Evolutionary conservation across 192 early-diverging fungal species (phyloP).

Genomic region (Rhizophagus clarus): DNA sequence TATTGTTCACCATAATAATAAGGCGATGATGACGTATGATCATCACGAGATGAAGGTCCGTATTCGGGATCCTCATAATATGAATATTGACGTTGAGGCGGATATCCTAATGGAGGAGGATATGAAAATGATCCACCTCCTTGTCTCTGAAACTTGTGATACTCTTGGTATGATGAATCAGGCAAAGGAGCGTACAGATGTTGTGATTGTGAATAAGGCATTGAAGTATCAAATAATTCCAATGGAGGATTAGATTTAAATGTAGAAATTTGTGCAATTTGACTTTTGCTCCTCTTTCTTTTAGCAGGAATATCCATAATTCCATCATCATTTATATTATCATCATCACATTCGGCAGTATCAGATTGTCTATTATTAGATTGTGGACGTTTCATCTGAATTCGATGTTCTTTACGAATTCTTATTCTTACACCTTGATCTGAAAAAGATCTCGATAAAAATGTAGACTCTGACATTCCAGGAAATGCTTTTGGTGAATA

Average conservation of each 20-base stretch:
- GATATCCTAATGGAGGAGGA: not conserved
- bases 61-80: not conserved
- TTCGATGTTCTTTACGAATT: slow-evolving; percentile 79
- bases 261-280: not conserved
- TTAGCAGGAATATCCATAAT: not conserved
- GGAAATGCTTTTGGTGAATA: slow-evolving; percentile 90
- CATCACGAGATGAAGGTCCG: not conserved
- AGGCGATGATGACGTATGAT: not conserved
- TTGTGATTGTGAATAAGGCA: not conserved
- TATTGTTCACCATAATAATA: not conserved
- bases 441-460: slow-evolving; percentile 84
- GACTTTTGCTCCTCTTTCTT: not conserved
- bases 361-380: slow-evolving; percentile 12
- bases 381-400: slow-evolving; percentile 23
- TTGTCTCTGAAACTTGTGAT: not conserved
- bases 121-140: not conserved
- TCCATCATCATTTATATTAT: not conserved
- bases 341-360: not conserved
- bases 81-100: not conserved
- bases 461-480: slow-evolving; percentile 88
- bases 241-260: not conserved
- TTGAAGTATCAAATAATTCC: not conserved
- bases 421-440: slow-evolving; percentile 94
- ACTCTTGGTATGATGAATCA: not conserved
- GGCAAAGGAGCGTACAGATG: not conserved